Evolutionary conservation across 768 basidiomycete species (phyloP), one percentile per base, ranked within the genome.

Genomic region (Leccinum olivaceopallidum): DNA sequence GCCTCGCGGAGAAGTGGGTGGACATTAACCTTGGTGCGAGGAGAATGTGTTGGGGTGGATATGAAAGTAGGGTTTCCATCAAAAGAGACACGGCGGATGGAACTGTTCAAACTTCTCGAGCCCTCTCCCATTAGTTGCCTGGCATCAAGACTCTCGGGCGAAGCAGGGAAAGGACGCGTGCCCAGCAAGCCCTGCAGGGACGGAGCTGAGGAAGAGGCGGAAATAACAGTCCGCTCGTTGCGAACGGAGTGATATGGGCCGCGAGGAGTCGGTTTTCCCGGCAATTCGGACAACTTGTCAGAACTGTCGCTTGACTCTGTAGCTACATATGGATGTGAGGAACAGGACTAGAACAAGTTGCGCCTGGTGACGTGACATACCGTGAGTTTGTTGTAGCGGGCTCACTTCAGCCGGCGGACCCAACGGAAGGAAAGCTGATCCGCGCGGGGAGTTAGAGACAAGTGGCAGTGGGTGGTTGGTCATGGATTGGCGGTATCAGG

Each of bases 61-160:
- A 78, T 48, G 64, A 62, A 24, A 75, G 74, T 0, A 76, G 69
- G 24, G 78, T 78, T 39, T 75, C 67, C 22, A 32, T 88, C 86
- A 20, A 84, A 83, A 0, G 83, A 84, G 37, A 84, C 78, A 44
- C 82, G 80, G 61, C 83, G 83, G 39, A 71, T 76, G 4, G 84
- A 79, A 3, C 80, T 81, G 7, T 78, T 80, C 55, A 73, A 78
- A 18, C 77, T 77, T 0, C 68, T 61, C 3, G 80, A 78, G 7
- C 73, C 70, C 6, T 83, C 79, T 2, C 79, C 75, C 14, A 67
- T 60, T 50, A 67, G 72, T 32, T 69, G 62, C 7, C 62, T 69
- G 12, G 28, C 57, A 53, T 67, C 60, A 22, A 56, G 54, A 30
- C 53, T 53, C 34, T 62, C 61, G 22, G 70, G 51, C 2, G 62